Conservation (phyloP, 2,329 filamentous ascomycete species). For the Fusarium setosum region DNA sequence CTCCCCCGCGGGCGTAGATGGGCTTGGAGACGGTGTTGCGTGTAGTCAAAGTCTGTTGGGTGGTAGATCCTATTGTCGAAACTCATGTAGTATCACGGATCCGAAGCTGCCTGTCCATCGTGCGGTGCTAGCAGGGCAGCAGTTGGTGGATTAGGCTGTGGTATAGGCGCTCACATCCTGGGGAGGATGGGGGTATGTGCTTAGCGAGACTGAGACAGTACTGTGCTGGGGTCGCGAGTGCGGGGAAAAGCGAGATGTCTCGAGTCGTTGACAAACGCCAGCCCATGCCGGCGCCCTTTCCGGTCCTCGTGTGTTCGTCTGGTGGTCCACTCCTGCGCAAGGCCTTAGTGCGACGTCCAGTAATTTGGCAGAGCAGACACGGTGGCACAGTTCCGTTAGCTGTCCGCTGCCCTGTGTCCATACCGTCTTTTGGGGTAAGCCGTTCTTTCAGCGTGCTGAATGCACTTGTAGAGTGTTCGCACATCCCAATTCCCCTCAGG, state of each 20-base stretch:
- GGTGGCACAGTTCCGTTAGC: neutral
- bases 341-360: neutral
- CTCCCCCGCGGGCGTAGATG: constrained; percentile 24
- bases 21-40: constrained; percentile 13
- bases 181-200: constrained; percentile 20
- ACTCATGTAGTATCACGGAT: constrained; percentile 35
- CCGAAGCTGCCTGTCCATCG: constrained; percentile 36
- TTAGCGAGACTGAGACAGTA: neutral
- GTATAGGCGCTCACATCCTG: constrained; percentile 7
- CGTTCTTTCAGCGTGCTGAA: neutral
- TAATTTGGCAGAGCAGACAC: constrained; percentile 7
- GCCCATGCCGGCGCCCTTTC: constrained; percentile 8
- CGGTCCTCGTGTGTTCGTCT: neutral
- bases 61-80: constrained; percentile 20
- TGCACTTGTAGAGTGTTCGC: neutral
- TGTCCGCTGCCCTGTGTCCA: neutral
- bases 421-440: constrained; percentile 29
- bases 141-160: constrained; percentile 15
- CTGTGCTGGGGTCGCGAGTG: constrained; percentile 20
- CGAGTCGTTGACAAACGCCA: constrained; percentile 14
- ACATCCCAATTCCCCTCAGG: constrained; percentile 14
- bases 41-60: constrained; percentile 26
- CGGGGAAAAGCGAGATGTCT: constrained; percentile 30
- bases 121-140: constrained; percentile 22
- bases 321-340: constrained; percentile 18